These are phyloP conservation scores for Trifolium fragiferum DNA, from an alignment of 306 rosid genomes.

Conservation along the genomic window DNA sequence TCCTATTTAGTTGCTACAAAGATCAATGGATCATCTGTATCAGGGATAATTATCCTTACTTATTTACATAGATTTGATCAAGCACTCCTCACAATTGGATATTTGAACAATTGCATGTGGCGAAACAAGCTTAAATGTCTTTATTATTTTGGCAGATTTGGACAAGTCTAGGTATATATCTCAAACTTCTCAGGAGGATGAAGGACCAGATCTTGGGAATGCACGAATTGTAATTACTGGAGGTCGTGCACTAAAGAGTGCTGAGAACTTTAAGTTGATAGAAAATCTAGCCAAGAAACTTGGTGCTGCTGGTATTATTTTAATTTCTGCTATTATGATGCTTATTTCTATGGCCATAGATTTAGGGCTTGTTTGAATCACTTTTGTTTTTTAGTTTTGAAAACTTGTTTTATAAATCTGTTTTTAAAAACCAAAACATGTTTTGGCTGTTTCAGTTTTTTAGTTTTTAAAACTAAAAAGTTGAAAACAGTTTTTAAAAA, in stretches of 20 bases:
- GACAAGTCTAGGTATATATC: conserved; percentile 72
- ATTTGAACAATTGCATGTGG: conserved; percentile 29
- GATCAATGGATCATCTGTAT: conserved; percentile 36
- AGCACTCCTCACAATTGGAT: conserved; percentile 10
- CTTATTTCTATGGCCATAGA: conserved; percentile 15
- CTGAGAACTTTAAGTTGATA: conserved; percentile 92
- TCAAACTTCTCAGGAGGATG: conserved; percentile 73
- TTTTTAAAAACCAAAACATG: too few relatives aligned
- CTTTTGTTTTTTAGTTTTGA: too few relatives aligned
- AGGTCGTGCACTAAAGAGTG: conserved; percentile 88
- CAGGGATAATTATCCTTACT: conserved; percentile 29
- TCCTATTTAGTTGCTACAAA: conserved; percentile 32
- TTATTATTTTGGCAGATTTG: conserved; percentile 52
- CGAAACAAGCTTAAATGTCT: conserved; percentile 14
- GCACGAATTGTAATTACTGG: conserved; percentile 83
- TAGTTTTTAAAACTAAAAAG: too few relatives aligned
- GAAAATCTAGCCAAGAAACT: conserved; percentile 86
- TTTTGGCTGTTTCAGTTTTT: too few relatives aligned
- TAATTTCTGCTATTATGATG: conserved; percentile 30
- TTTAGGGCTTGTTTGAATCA: too few relatives aligned
- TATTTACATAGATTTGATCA: conserved; percentile 33
- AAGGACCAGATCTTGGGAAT: conserved; percentile 91
- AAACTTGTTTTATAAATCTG: too few relatives aligned
- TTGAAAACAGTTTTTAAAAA: too few relatives aligned
- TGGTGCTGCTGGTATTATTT: conserved; percentile 85